These are phyloP conservation scores for Begonia loranthoides DNA, from an alignment of 306 rosid species.

Conservation along the genomic window DNA sequence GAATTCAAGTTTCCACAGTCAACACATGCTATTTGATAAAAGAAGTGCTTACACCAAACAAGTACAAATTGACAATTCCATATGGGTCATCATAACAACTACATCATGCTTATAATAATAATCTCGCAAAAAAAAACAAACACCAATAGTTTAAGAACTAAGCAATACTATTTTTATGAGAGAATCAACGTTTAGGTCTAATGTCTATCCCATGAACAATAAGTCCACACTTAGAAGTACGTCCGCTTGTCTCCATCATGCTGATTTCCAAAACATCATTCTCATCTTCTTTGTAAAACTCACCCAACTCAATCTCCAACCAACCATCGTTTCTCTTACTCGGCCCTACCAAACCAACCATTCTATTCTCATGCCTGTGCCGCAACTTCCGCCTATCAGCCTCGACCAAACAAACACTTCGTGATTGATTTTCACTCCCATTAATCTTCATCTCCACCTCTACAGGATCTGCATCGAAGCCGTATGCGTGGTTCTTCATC, in stretches of 20 bases:
- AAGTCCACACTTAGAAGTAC: constrained; percentile 5
- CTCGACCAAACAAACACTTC: constrained; percentile 8
- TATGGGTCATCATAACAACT: too few relatives aligned
- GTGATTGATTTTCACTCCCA: constrained; percentile 1
- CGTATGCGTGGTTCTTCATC: constrained; percentile 1
- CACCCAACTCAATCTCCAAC: constrained; percentile 11
- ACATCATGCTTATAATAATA: too few relatives aligned
- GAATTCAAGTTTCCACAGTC: too few relatives aligned
- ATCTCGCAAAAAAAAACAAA: too few relatives aligned
- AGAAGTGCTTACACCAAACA: too few relatives aligned
- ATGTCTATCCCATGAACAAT: constrained; percentile 9
- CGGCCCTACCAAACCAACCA: not conserved
- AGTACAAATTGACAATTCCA: too few relatives aligned
- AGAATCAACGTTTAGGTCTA: not conserved
- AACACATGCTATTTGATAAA: too few relatives aligned
- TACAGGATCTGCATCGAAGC: not conserved
- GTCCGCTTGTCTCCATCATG: constrained; percentile 2
- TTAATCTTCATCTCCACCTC: constrained; percentile 6
- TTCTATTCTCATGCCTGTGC: not conserved
- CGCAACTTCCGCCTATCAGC: not conserved
- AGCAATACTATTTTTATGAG: too few relatives aligned
- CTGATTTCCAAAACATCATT: constrained; percentile 6
- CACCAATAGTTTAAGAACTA: too few relatives aligned
- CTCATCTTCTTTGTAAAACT: not conserved
- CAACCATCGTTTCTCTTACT: constrained; percentile 6